Percentiles rank a stretch among this genome's conserved stretches.
Evolutionary conservation across 768 basidiomycete genomes (phyloP).

Genomic region (Podaxis carcinomalis): DNA sequence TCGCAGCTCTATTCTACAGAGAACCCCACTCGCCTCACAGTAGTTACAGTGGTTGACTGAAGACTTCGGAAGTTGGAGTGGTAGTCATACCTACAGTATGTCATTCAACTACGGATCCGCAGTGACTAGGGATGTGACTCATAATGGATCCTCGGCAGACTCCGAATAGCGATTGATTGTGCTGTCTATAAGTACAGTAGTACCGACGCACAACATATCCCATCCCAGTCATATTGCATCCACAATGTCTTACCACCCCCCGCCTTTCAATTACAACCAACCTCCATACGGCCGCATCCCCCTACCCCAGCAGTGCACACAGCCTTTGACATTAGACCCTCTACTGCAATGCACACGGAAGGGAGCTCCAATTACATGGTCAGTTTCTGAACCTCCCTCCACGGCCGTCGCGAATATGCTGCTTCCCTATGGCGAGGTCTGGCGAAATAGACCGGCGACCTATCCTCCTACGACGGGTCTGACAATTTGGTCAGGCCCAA

Average conservation of each 20-base stretch:
- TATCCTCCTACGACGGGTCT: not conserved
- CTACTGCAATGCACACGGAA: not conserved
- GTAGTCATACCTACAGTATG: not conserved
- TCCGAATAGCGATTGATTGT: not conserved
- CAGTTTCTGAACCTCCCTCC: conserved; percentile 4
- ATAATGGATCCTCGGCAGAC: not conserved
- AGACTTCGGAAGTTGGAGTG: not conserved
- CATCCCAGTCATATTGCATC: not conserved
- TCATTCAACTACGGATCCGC: conserved; percentile 6
- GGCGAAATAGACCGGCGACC: conserved; percentile 3
- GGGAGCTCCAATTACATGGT: not conserved
- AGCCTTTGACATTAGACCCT: not conserved
- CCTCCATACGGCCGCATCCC: not conserved
- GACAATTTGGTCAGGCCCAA: conserved; percentile 5
- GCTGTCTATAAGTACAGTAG: not conserved
- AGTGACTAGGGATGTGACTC: conserved; percentile 9
- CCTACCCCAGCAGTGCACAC: not conserved
- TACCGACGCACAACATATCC: not conserved
- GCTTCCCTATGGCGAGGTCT: not conserved
- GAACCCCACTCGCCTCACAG: not conserved
- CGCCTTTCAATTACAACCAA: not conserved
- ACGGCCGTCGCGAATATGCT: not conserved
- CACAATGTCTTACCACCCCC: conserved; percentile 2
- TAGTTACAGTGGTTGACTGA: not conserved
- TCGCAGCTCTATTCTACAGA: not conserved